These are phyloP conservation scores for Jimgerdemannia lactiflua DNA, from an alignment of 192 early-diverging fungal genomes.

Conservation along the genomic window DNA sequence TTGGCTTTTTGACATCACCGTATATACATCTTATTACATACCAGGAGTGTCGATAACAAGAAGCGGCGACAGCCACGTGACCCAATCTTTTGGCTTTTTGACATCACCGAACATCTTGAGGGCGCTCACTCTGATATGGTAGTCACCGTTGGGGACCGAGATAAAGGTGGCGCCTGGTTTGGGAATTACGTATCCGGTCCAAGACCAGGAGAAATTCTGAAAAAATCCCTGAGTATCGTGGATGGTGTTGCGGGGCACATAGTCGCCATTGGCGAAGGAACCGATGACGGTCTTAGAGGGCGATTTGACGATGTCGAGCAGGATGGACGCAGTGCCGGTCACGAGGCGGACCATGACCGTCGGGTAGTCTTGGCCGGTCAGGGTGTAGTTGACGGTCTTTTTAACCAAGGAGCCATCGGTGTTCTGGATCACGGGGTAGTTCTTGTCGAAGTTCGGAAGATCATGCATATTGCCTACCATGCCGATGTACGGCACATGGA, in stretches of 20 bases:
- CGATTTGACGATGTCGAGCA: conserved; percentile 11
- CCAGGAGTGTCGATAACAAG: conserved; percentile 1
- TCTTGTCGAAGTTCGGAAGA: conserved; percentile 34
- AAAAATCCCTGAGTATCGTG: background rate
- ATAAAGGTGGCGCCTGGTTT: conserved; percentile 1
- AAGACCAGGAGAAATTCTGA: conserved; percentile 5
- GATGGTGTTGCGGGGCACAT: conserved; percentile 16
- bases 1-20: conserved; percentile 13
- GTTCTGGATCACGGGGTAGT: conserved; percentile 18
- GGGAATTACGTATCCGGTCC: conserved; percentile 22
- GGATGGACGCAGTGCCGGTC: conserved; percentile 18
- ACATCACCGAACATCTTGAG: conserved; percentile 28
- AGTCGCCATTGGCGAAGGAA: conserved; percentile 1
- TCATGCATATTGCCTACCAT: conserved; percentile 34
- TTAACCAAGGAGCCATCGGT: conserved; percentile 1
- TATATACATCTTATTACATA: too few relatives aligned
- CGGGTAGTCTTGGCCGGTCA: background rate
- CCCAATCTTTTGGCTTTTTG: conserved; percentile 7
- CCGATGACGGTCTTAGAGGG: background rate
- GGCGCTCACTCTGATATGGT: conserved; percentile 17
- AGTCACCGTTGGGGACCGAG: conserved; percentile 18
- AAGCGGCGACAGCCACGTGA: conserved; percentile 14
- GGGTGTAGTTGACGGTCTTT: background rate
- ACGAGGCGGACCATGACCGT: conserved; percentile 14
- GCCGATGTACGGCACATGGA: conserved; percentile 45